Evolutionary conservation across 257 asterid species (phyloP).

Genomic region (Plectranthus barbatus): DNA sequence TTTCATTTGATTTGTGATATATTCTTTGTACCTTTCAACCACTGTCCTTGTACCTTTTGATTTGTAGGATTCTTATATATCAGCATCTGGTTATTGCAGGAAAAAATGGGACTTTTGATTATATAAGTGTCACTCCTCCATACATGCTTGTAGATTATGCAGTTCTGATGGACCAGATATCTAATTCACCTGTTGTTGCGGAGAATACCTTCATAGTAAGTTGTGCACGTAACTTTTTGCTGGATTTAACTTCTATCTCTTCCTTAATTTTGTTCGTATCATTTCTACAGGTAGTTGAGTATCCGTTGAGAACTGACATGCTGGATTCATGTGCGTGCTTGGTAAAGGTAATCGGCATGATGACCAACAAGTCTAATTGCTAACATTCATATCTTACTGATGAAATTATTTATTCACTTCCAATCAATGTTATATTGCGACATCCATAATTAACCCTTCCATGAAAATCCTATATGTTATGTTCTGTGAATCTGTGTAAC

Average conservation of each 20-base stretch:
- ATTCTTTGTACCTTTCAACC: neutral
- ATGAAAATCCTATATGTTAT: too few relatives aligned
- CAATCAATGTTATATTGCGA: too few relatives aligned
- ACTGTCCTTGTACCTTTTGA: neutral
- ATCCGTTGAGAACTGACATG: constrained; percentile 82
- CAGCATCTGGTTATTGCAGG: constrained; percentile 30
- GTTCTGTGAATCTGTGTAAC: neutral
- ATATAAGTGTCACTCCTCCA: constrained; percentile 92
- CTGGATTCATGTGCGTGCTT: constrained; percentile 71
- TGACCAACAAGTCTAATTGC: neutral
- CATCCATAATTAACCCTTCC: too few relatives aligned
- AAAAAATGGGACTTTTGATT: constrained; percentile 60
- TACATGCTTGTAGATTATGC: constrained; percentile 79
- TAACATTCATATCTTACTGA: neutral
- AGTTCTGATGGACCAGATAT: constrained; percentile 67
- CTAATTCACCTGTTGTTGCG: constrained; percentile 67
- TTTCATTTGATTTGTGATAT: neutral
- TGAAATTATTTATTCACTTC: neutral
- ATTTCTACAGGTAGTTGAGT: constrained; percentile 70
- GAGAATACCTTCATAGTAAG: constrained; percentile 83
- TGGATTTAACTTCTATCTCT: neutral
- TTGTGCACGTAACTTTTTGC: neutral
- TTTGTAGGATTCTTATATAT: constrained; percentile 13
- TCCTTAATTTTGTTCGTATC: neutral
- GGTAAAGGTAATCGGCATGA: constrained; percentile 46